Percentiles rank a stretch among this genome's conserved stretches.
phyloP scores from a whole-genome alignment of 495 filamentous ascomycete genomes.

The Bacidia gigantensis region DNA sequence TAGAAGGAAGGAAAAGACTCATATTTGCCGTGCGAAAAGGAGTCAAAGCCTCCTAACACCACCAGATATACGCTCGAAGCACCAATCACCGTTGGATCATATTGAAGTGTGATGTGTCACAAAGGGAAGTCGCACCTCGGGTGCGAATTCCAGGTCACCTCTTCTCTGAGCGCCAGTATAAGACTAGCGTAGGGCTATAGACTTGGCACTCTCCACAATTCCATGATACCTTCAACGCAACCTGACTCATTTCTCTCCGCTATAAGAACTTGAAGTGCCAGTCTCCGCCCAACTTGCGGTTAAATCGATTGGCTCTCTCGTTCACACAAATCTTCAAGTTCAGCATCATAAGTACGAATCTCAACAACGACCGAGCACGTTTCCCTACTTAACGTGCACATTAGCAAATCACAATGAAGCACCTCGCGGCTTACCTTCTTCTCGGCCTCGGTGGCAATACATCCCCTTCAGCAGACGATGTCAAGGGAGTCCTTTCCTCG shows the following conservation, averaged over 20 bases:
- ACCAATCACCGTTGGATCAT: conserved; percentile 7
- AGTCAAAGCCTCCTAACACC: conserved; percentile 1
- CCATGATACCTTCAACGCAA: conserved; percentile 20
- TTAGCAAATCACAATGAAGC: conserved; percentile 83
- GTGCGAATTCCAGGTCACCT: conserved; percentile 25
- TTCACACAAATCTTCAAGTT: conserved; percentile 31
- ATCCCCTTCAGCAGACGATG: conserved; percentile 70
- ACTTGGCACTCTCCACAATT: conserved; percentile 25
- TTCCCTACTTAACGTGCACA: neutral
- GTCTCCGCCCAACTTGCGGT: conserved; percentile 77
- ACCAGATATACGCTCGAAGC: conserved; percentile 19
- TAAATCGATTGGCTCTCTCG: conserved; percentile 93
- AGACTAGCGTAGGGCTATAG: neutral
- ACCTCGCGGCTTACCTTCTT: conserved; percentile 98
- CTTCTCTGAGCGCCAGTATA: neutral
- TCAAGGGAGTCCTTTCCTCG: conserved; percentile 82
- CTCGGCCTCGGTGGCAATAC: conserved; percentile 86
- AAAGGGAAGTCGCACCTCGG: neutral
- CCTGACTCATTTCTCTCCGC: conserved; percentile 21
- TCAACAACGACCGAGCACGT: neutral
- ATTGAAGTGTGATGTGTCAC: neutral
- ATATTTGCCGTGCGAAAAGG: conserved; percentile 20
- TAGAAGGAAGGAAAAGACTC: conserved; percentile 32
- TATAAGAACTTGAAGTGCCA: conserved; percentile 59
- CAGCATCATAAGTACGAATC: neutral